phyloP scores from a whole-genome alignment of 768 basidiomycete genomes.

The Lactifluus rugatus region DNA sequence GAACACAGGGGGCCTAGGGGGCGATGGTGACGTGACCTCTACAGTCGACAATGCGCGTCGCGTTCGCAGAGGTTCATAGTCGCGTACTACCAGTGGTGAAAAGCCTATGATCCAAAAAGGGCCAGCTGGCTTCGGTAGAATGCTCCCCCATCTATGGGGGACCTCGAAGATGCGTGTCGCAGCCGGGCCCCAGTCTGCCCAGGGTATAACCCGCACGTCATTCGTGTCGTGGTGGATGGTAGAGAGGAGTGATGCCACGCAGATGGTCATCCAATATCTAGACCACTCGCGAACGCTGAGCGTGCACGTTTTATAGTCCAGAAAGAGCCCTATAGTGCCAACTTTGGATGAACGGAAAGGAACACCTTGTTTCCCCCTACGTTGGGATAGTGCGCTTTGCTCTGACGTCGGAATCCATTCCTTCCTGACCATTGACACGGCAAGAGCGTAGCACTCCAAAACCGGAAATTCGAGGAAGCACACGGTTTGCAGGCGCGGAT shows the following conservation, averaged over 20 bases:
- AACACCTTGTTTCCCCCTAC: not conserved
- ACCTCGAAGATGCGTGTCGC: not conserved
- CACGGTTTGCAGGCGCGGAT: not conserved
- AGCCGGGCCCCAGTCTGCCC: constrained; percentile 9
- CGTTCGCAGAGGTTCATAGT: not conserved
- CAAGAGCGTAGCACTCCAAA: not conserved
- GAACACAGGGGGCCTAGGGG: not conserved
- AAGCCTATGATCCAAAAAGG: constrained; percentile 2
- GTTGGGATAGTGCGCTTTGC: not conserved
- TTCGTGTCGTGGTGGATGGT: not conserved
- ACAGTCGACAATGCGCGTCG: not conserved
- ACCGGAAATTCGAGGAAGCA: constrained; percentile 3
- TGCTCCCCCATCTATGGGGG: not conserved
- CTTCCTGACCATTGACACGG: not conserved
- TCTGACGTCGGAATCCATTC: constrained; percentile 3
- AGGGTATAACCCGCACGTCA: not conserved
- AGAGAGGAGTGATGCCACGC: not conserved
- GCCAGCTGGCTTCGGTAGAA: not conserved
- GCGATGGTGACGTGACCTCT: not conserved
- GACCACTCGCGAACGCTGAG: not conserved
- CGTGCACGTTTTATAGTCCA: not conserved
- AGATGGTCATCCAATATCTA: constrained; percentile 8
- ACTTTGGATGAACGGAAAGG: constrained; percentile 9
- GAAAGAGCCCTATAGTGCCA: not conserved
- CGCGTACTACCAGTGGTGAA: constrained; percentile 6